Conservation (phyloP, 768 basidiomycete genomes). For the Naganishia friedmannii region DNA sequence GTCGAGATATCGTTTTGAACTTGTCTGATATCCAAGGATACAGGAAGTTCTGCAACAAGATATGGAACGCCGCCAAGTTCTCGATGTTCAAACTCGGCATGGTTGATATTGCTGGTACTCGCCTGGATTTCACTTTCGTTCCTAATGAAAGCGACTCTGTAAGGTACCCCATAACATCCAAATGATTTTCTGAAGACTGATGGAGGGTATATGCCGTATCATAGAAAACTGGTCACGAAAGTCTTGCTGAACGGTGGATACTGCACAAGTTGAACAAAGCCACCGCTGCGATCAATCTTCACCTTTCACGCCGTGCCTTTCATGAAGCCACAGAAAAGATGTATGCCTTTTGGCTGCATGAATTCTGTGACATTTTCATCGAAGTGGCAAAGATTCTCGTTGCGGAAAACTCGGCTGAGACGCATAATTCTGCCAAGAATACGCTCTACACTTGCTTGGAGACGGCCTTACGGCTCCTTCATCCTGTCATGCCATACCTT, state of each 20-base stretch:
- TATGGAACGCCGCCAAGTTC: conserved; percentile 98
- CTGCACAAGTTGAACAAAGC: conserved; percentile 88
- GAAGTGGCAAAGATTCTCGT: conserved; percentile 99
- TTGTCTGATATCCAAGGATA: conserved; percentile 95
- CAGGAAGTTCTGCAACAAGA: conserved; percentile 99
- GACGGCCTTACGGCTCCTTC: conserved; percentile 78
- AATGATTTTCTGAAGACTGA: background rate
- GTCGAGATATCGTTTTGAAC: conserved; percentile 94
- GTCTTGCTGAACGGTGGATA: conserved; percentile 90
- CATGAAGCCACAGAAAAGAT: conserved; percentile 80
- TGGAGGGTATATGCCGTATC: background rate
- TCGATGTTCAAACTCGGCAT: conserved; percentile 95
- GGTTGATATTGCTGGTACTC: conserved; percentile 46
- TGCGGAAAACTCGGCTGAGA: conserved; percentile 62
- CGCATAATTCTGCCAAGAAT: conserved; percentile 81
- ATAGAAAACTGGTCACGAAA: conserved; percentile 83
- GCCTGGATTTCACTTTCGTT: conserved; percentile 61
- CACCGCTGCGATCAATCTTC: conserved; percentile 68
- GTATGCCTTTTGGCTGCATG: conserved; percentile 96
- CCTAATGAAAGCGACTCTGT: conserved; percentile 71
- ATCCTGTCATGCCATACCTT: conserved; percentile 99
- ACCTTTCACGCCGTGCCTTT: conserved; percentile 79
- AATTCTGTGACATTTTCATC: conserved; percentile 98
- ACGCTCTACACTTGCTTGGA: conserved; percentile 94
- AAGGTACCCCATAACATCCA: conserved; percentile 30